Base-by-base conservation (phyloP, 176 grass and related monocot genomes). In the Oryza nivara region DNA sequence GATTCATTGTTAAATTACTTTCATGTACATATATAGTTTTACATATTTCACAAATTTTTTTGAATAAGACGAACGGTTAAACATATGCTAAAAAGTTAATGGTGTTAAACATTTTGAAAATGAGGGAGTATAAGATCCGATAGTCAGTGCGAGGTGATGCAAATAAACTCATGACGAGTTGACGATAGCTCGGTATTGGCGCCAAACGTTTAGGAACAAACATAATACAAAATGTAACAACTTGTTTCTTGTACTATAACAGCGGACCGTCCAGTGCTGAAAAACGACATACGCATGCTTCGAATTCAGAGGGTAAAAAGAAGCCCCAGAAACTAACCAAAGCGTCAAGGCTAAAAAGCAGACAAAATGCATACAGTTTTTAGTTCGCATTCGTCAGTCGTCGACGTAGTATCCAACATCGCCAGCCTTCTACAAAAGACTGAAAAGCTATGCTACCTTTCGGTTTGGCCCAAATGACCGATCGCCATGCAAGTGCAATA, bases 311-410 rank as follows among this genome's bases (percentile, higher is more conserved):
- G 1, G 9, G 15, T 22, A 15, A 4, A 3, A 35, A 23, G 22
- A 22, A n/a, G 0, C 20, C 28, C 49, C 22, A 45, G 23, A 35
- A 78, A 63, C 5, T 40, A 85, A 68, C 22, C 44, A 44, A 68
- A 54, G 4, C 65, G 73, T 81, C 82, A 11, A 68, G 7, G 5
- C 84, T 67, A 30, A 70, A 70, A 64, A 52, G 65, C 49, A 52
- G 41, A 75, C 52, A 26, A 36, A 44, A 30, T 67, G 54, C 52
- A 48, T 10, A 6, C 5, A 28, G 64, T 66, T 90, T 82, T 82
- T 43, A 22, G 76, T 56, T 7, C 26, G 23, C 65, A 35, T 48
- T 44, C 64, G 51, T 76, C 71, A 51, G 17, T 16, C 56, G 7
- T 34, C 19, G 9, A 46, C 44, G 70, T 68, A 41, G 52, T 16